Base-by-base conservation (phyloP, 352 stramenopile species). In the Discostella stelligera region DNA sequence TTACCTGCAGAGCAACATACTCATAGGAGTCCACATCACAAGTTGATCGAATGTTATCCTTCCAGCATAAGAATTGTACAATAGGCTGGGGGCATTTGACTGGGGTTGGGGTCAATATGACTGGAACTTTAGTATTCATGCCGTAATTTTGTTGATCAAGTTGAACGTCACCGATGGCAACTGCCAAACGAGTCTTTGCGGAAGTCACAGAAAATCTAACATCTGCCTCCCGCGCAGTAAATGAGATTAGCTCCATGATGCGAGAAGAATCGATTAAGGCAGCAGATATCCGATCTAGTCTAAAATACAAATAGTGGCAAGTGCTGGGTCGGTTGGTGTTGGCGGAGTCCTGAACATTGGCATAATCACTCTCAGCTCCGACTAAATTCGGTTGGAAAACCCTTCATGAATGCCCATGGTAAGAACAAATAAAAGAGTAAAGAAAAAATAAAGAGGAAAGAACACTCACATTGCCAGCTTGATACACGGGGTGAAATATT, bases 401-500 rank as follows among this genome's bases (percentile, higher is more conserved):
- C 41, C 62, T 79, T 49, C 16, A 23, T 59, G 18, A 69, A 76
- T 50, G 11, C 16, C 48, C 39, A 73, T 73, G 62, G 44, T 73
- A 58, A 66, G 61, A 71, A 25, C 2, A 20, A 32, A 44, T 46
- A 14, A 63, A 48, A 56, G 21, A 5, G 25, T 10, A 25, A 3
- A 58, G 30, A 50, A 14, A 56, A 52, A 37, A 48, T 55, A 3
- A 59, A 23, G 62, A 71, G 14, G 7, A 56, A 18, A 63, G 46
- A 41, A 48, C 1, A 66, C 64, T 80, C 54, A 74, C 63, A 91
- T 70, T 54, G 83, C 82, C 7, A 91, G 44, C 63, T 92, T 90
- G 53, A 94, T 92, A 59, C 89, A 92, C 14, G 86, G 83, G 14
- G 79, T 53, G 71, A 90, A 91, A 60, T 91, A 90, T 61, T 91